A percentile compares a stretch with the other conserved stretches of the same genome.
These are phyloP conservation scores for Coemansia sp. DNA, from an alignment of 192 early-diverging fungal genomes.

Conservation along the genomic window DNA sequence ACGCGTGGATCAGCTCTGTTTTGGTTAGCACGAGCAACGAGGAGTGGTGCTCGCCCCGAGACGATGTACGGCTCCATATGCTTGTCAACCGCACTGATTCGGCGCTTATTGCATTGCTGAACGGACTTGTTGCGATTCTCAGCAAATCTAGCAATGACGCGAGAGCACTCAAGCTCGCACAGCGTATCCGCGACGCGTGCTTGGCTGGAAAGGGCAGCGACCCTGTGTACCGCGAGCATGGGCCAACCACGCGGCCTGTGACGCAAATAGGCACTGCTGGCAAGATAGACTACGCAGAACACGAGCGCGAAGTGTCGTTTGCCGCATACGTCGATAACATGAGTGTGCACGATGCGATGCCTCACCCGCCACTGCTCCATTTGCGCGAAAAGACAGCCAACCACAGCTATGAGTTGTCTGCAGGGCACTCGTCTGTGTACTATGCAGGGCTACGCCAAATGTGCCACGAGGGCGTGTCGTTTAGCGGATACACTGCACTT, in stretches of 20 bases:
- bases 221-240: conserved; percentile 79
- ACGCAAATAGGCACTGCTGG: conserved; percentile 72
- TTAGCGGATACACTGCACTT: conserved; percentile 75
- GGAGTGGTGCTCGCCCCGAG: conserved; percentile 59
- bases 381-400: conserved; percentile 20
- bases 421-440: conserved; percentile 9
- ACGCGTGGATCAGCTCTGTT: conserved; percentile 67
- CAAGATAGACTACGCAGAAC: conserved; percentile 73
- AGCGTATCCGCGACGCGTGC: conserved; percentile 61
- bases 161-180: conserved; percentile 52
- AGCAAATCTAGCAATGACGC: conserved; percentile 58
- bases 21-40: conserved; percentile 74
- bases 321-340: conserved; percentile 81
- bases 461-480: conserved; percentile 72
- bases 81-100: conserved; percentile 73
- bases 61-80: conserved; percentile 21
- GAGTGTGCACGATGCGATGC: conserved; percentile 57
- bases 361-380: conserved; percentile 30
- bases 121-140: conserved; percentile 74
- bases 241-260: conserved; percentile 71
- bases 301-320: conserved; percentile 76
- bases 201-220: conserved; percentile 47
- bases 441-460: conserved; percentile 62
- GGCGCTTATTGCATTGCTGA: conserved; percentile 51
- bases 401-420: conserved; percentile 30